Evolutionary conservation across 305 asterid genomes (phyloP), one percentile per base, ranked within the genome.

Genomic region (Andrographis paniculata): DNA sequence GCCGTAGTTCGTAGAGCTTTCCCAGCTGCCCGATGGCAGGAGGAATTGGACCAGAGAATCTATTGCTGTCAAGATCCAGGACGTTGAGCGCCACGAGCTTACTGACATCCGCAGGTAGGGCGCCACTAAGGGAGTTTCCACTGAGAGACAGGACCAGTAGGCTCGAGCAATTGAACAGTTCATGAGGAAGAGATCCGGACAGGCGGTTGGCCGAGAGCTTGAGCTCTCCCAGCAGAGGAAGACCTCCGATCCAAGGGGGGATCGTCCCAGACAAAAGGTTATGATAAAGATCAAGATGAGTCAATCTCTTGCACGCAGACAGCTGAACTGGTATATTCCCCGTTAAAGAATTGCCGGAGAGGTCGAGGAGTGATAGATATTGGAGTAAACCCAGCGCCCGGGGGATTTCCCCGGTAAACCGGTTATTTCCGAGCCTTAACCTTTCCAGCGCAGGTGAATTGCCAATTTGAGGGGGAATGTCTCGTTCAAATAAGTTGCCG

Each of bases 221-320:
- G 57, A 88, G 83, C 69, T 73, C 50, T 36, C 76, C 70, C 72
- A 88, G 53, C 56, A 79, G 72, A 17, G 81, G 70, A 47, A 50
- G 55, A 43, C 55, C 46, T 57, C 95, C 84, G 41, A 88, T 64
- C 21, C 56, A 58, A n/a, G 84, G 87, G 10, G 95, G 95, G 21
- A 84, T 84, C 54, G 70, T 66, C 41, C 97, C 97, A 0, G 81
- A 75, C 27, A 88, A 76, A 8, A 54, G 45, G 46, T 88, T 88
- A 35, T 60, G 69, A 0, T 91, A 79, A 60, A 88, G 70, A 64
- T 88, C 97, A 42, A 84, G n/a, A n/a, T n/a, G n/a, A n/a, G n/a
- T n/a, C n/a, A n/a, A n/a, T n/a, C n/a, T n/a, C n/a, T 76, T 10
- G 77, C 97, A 89, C 92, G 80, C 18, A 88, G 84, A 13, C 52